These are phyloP conservation scores for Viola pubescens DNA, from an alignment of 441 rosid species.

Conservation along the genomic window DNA sequence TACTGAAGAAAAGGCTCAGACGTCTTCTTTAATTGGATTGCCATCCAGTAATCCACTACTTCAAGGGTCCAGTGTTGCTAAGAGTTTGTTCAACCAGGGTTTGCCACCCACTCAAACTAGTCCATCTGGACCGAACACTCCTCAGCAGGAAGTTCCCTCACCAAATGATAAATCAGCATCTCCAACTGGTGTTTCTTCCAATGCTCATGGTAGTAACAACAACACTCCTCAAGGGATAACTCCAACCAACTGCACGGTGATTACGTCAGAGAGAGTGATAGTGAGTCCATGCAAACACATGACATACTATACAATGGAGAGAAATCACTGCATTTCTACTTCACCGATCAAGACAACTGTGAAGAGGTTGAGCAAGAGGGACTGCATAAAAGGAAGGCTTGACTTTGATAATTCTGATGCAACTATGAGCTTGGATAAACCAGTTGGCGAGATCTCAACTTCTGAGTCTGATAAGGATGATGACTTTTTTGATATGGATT, in stretches of 20 bases:
- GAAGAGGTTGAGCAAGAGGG: conserved; percentile 41
- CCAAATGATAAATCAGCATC: conserved; percentile 33
- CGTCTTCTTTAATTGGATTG: conserved; percentile 21
- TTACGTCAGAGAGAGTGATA: conserved; percentile 56
- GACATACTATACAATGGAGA: conserved; percentile 52
- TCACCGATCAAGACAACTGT: conserved; percentile 45
- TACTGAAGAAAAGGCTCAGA: conserved; percentile 18
- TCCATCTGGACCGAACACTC: conserved; percentile 52
- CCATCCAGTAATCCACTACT: conserved; percentile 18
- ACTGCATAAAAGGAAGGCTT: conserved; percentile 60
- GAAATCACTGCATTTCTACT: conserved; percentile 50
- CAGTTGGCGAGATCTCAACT: conserved; percentile 26
- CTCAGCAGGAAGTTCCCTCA: conserved; percentile 43
- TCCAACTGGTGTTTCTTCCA: conserved; percentile 25
- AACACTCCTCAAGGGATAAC: conserved; percentile 38
- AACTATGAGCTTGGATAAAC: conserved; percentile 22
- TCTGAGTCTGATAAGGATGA: conserved; percentile 58
- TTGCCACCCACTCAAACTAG: conserved; percentile 27
- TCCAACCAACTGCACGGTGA: conserved; percentile 58
- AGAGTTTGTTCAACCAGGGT: conserved; percentile 56
- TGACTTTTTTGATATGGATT: conserved; percentile 55
- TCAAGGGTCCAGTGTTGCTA: conserved; percentile 45
- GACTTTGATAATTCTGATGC: conserved; percentile 57
- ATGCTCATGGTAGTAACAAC: conserved; percentile 26
- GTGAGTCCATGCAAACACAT: conserved; percentile 69